A percentile compares a stretch with the other conserved stretches of the same genome.
Conservation (phyloP, 2,329 filamentous ascomycete species). For the Grosmannia clavigera region DNA sequence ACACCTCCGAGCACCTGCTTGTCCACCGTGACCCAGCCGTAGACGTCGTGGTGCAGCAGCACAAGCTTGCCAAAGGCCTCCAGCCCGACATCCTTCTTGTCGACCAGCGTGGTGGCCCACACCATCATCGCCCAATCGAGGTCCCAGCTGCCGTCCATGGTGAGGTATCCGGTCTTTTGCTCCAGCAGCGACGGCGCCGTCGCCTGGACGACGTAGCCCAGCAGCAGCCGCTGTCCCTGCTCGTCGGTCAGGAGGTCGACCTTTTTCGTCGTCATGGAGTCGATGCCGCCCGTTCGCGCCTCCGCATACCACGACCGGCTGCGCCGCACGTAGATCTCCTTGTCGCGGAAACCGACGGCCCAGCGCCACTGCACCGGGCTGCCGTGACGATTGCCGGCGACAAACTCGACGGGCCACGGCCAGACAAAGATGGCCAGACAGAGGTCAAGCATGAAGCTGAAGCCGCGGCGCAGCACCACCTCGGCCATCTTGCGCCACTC, state of each 20-base stretch:
- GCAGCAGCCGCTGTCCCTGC: slow-evolving; percentile 44
- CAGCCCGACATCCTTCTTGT: slow-evolving; percentile 44
- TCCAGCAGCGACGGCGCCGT: slow-evolving; percentile 54
- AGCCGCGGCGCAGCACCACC: slow-evolving; percentile 46
- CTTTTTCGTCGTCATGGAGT: slow-evolving; percentile 25
- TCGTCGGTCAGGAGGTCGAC: slow-evolving; percentile 36
- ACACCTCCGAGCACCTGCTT: slow-evolving; percentile 27
- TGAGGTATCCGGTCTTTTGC: slow-evolving; percentile 76
- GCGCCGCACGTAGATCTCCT: slow-evolving; percentile 70
- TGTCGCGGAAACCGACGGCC: slow-evolving; percentile 60
- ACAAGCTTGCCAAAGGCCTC: slow-evolving; percentile 61
- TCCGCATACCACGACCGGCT: slow-evolving; percentile 56
- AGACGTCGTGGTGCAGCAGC: slow-evolving; percentile 53
- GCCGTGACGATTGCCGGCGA: slow-evolving; percentile 42
- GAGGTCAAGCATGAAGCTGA: slow-evolving; percentile 64
- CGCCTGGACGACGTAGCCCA: slow-evolving; percentile 52
- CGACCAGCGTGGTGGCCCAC: slow-evolving; percentile 55
- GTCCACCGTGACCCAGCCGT: slow-evolving; percentile 61
- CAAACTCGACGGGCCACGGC: slow-evolving; percentile 64
- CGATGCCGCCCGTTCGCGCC: background rate
- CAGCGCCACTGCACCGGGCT: slow-evolving; percentile 64
- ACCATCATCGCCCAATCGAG: slow-evolving; percentile 78
- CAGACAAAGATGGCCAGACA: slow-evolving; percentile 54
- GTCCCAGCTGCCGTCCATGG: slow-evolving; percentile 78
- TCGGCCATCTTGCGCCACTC: slow-evolving; percentile 43